These are phyloP conservation scores for Mikania micrantha DNA, from an alignment of 129 eudicot species.

Conservation along the genomic window DNA sequence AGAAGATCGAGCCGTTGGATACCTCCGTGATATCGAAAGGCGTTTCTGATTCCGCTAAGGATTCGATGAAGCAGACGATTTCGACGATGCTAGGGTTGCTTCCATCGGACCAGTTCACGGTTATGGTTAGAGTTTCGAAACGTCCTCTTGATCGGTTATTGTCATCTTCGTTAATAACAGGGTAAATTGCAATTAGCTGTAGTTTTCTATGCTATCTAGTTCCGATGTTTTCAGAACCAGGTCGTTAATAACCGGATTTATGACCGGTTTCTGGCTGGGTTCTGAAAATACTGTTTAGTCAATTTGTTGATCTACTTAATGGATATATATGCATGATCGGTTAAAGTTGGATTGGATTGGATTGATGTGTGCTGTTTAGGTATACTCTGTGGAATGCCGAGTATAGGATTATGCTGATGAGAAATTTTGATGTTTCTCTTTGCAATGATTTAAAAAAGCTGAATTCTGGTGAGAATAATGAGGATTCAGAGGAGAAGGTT, in stretches of 20 bases:
- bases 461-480: slow-evolving; percentile 20
- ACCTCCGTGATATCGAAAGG: slow-evolving; percentile 54
- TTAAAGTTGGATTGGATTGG: neutral
- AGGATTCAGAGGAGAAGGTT: slow-evolving; percentile 16
- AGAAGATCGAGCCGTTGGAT: slow-evolving; percentile 62
- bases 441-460: slow-evolving; percentile 17
- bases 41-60: slow-evolving; percentile 53
- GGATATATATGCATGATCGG: neutral
- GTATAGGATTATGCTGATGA: slow-evolving; percentile 53
- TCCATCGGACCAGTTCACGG: slow-evolving; percentile 69
- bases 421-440: slow-evolving; percentile 50
- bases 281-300: neutral
- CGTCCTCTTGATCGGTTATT: slow-evolving; percentile 52
- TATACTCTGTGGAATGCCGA: slow-evolving; percentile 81
- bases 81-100: slow-evolving; percentile 75
- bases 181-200: slow-evolving; percentile 32
- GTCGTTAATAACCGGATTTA: no score
- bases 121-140: slow-evolving; percentile 55
- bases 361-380: slow-evolving; percentile 30
- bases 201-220: neutral
- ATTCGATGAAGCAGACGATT: slow-evolving; percentile 73
- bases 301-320: neutral
- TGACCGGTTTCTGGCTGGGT: no score
- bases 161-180: slow-evolving; percentile 66
- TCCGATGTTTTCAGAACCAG: no score